Percentiles rank a stretch among this genome's conserved stretches.
Evolutionary conservation across 2,329 filamentous ascomycete genomes (phyloP).

Genomic region (Xylariaceae sp.): DNA sequence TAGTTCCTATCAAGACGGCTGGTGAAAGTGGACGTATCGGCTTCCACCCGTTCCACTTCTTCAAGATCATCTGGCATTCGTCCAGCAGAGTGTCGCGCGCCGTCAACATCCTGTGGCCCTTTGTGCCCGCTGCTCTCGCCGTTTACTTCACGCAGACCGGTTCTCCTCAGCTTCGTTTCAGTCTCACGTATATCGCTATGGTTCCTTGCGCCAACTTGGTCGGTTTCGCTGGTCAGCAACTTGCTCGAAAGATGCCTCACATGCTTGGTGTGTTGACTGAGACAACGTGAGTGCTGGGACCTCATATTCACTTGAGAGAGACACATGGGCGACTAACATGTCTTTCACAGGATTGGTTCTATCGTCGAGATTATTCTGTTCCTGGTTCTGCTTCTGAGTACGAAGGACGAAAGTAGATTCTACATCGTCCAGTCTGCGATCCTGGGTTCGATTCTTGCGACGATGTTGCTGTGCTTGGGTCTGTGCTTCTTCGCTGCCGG

Average conservation of each 20-base stretch:
- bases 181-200: slow-evolving; percentile 71
- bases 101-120: slow-evolving; percentile 69
- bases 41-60: slow-evolving; percentile 58
- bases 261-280: slow-evolving; percentile 60
- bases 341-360: slow-evolving; percentile 52
- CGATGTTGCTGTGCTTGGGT: slow-evolving; percentile 73
- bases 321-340: slow-evolving; percentile 9
- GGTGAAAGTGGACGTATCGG: slow-evolving; percentile 67
- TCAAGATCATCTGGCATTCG: slow-evolving; percentile 59
- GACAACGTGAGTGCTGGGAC: slow-evolving; percentile 43
- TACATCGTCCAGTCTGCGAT: slow-evolving; percentile 80
- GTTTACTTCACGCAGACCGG: slow-evolving; percentile 41
- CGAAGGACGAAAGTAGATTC: slow-evolving; percentile 41
- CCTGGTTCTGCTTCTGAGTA: slow-evolving; percentile 60
- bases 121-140: slow-evolving; percentile 67
- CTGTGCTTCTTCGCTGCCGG: slow-evolving; percentile 76
- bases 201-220: slow-evolving; percentile 70
- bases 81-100: slow-evolving; percentile 57
- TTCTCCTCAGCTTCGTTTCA: slow-evolving; percentile 59
- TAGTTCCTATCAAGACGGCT: slow-evolving; percentile 31
- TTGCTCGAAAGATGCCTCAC: slow-evolving; percentile 70
- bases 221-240: slow-evolving; percentile 67
- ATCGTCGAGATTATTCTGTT: slow-evolving; percentile 80
- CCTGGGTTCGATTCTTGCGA: slow-evolving; percentile 75
- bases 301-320: background rate